Percentiles rank a stretch among this genome's conserved stretches.
phyloP scores from a whole-genome alignment of 2,329 filamentous ascomycete genomes.

The Trichoderma koningiopsis region DNA sequence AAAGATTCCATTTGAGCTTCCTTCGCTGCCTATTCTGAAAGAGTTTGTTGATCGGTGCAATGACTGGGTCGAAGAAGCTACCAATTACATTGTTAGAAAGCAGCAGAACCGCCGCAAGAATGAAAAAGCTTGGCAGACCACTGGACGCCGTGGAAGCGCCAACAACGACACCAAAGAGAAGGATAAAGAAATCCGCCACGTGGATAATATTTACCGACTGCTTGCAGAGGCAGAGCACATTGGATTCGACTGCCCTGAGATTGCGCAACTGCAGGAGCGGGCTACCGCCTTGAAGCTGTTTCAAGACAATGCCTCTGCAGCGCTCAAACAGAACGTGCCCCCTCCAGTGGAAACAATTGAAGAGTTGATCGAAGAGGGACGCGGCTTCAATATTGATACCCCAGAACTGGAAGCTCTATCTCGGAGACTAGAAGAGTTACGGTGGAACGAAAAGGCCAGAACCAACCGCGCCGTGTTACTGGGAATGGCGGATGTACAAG shows the following conservation, averaged over 20 bases:
- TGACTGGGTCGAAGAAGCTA: conserved; percentile 96
- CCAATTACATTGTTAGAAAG: conserved; percentile 93
- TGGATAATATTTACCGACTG: conserved; percentile 84
- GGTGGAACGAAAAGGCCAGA: conserved; percentile 81
- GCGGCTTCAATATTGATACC: conserved; percentile 87
- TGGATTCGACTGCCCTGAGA: conserved; percentile 92
- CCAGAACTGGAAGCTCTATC: conserved; percentile 84
- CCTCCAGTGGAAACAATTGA: conserved; percentile 76
- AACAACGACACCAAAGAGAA: conserved; percentile 61
- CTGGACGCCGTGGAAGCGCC: conserved; percentile 62
- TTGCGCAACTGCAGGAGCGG: conserved; percentile 80
- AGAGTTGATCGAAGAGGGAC: conserved; percentile 86
- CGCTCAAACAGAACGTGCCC: conserved; percentile 66
- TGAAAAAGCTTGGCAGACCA: conserved; percentile 81
- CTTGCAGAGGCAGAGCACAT: conserved; percentile 82
- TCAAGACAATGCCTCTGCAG: conserved; percentile 71
- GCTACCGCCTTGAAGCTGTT: conserved; percentile 83
- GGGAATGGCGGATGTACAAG: conserved; percentile 75
- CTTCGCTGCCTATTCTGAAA: conserved; percentile 77
- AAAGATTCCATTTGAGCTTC: conserved; percentile 88
- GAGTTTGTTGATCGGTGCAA: conserved; percentile 95
- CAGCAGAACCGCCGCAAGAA: conserved; percentile 96
- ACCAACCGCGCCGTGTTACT: conserved; percentile 65
- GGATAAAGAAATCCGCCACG: conserved; percentile 81
- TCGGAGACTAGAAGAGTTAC: conserved; percentile 77